Conservation (phyloP, 164 flowering plant species). For the Aristolochia fimbriata region DNA sequence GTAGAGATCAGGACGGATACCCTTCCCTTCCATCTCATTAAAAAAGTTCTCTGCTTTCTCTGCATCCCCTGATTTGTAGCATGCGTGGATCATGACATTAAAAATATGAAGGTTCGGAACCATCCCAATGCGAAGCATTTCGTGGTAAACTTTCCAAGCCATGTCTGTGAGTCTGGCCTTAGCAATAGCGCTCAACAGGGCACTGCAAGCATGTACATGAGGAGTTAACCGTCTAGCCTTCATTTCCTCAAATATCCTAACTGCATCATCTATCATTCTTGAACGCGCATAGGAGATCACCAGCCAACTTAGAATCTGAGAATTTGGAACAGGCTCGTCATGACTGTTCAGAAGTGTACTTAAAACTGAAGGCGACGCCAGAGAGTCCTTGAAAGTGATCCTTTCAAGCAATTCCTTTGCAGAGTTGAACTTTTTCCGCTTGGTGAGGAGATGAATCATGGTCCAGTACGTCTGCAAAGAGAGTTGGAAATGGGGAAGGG, state of each 20-base stretch:
- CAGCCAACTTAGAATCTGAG: slow-evolving; percentile 82
- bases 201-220: slow-evolving; percentile 74
- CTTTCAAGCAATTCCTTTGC: slow-evolving; percentile 60
- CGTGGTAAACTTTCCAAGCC: slow-evolving; percentile 63
- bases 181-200: slow-evolving; percentile 54
- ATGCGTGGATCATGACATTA: slow-evolving; percentile 87
- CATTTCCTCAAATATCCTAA: slow-evolving; percentile 79
- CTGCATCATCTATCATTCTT: slow-evolving; percentile 60
- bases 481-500: slow-evolving; percentile 47
- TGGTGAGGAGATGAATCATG: slow-evolving; percentile 59
- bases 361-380: slow-evolving; percentile 65
- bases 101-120: slow-evolving; percentile 58
- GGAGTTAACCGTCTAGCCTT: slow-evolving; percentile 36
- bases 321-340: slow-evolving; percentile 41
- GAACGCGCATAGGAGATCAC: slow-evolving; percentile 53
- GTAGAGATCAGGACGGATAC: slow-evolving; percentile 51
- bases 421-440: slow-evolving; percentile 35
- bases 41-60: slow-evolving; percentile 58
- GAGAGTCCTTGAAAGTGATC: slow-evolving; percentile 43
- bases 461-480: slow-evolving; percentile 60
- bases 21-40: slow-evolving; percentile 54
- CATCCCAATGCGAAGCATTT: slow-evolving; percentile 53
- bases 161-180: slow-evolving; percentile 51
- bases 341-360: slow-evolving; percentile 30
- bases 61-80: slow-evolving; percentile 62